phyloP scores from a whole-genome alignment of 2,329 filamentous ascomycete genomes.

The Colletotrichum abscissum region DNA sequence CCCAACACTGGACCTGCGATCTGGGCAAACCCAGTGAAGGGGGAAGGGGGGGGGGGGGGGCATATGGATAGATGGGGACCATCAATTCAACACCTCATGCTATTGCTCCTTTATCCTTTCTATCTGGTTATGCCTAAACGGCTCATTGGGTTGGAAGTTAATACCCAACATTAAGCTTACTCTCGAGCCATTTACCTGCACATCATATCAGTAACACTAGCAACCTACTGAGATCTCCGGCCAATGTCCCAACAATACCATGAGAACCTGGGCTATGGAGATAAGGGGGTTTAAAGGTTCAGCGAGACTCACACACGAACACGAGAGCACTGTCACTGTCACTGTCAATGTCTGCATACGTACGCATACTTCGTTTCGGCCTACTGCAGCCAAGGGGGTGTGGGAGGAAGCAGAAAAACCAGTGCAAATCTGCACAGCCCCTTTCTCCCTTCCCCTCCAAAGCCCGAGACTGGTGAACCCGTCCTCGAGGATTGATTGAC shows the following conservation, averaged over 20 bases:
- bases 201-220: neutral
- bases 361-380: slow-evolving; percentile 29
- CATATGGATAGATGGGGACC: neutral
- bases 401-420: neutral
- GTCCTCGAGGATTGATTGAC: slow-evolving; percentile 2
- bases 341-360: neutral
- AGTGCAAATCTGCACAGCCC: neutral
- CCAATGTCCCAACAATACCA: neutral
- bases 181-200: neutral
- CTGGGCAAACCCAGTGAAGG: neutral
- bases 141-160: slow-evolving; percentile 1
- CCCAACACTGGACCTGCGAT: neutral
- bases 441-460: neutral
- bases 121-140: neutral
- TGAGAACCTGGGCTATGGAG: too few relatives aligned
- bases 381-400: slow-evolving; percentile 14
- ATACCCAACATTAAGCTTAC: neutral
- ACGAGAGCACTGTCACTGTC: slow-evolving; percentile 6
- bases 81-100: neutral
- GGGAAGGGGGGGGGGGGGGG: neutral
- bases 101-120: neutral
- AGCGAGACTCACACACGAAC: neutral
- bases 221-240: too few relatives aligned
- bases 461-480: neutral
- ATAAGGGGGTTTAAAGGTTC: neutral